Evolutionary conservation across 345 rosid species (phyloP), one percentile per base, ranked within the genome.

Genomic region (Pistacia atlantica): DNA sequence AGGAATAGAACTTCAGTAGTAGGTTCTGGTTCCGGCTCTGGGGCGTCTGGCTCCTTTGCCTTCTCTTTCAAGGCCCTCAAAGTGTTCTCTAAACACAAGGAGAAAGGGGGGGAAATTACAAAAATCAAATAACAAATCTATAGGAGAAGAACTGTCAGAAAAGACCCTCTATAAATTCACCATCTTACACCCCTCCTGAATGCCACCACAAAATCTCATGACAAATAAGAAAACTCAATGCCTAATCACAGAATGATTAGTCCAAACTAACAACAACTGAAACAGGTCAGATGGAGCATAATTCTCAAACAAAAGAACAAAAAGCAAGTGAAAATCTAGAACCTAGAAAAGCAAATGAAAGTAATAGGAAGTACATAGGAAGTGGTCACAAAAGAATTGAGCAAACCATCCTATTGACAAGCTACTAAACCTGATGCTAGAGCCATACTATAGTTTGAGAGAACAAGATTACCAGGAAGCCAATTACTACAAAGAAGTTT

Each of bases 1-100:
- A 94, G 97, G 83, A 96, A 96, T 13, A 93, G 93, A 86, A 96
- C 97, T 85, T 96, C 99, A 0, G 95, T 88, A 0, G 97, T 93
- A 22, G 98, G 97, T 83, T 96, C 99, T 31, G 97, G 98, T 71
- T 93, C 97, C 56, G 94, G 94, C 77, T 93, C 95, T 1, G 92
- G 90, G 42, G 82, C 87, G 72, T 84, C 88, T 7, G 92, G 84
- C 81, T 92, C 95, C 75, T 86, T 91, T 62, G 81, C 92, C 72
- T 83, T 90, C 71, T 92, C 98, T 75, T 86, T 85, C 83, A 91
- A 80, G 69, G 87, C 93, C 79, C 80, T 90, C 83, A 89, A 81
- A 11, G 89, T 89, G 54, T 81, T 87, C 87, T 92, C 98, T 94
- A 77, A 7, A 76, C 12, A 31, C 38, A 74, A 46, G 25, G 52